Evolutionary conservation across 768 basidiomycete species (phyloP), one percentile per base, ranked within the genome.

Genomic region (Tylopilus rubrobrunneus): DNA sequence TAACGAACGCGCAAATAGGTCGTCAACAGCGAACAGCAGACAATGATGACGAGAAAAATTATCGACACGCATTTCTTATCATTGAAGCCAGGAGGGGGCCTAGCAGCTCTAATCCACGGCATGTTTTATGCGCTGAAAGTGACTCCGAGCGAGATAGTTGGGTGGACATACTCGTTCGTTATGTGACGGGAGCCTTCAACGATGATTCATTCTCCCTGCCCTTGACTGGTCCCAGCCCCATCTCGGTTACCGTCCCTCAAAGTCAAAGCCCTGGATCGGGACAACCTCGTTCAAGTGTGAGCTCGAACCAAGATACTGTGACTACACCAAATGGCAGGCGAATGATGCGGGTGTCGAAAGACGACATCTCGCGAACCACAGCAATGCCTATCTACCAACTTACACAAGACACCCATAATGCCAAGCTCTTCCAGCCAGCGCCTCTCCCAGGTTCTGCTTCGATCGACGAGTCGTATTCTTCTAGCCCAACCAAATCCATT

Each of bases 71-170:
- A 1, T 98, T 99, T 73, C 83, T 99, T 57, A 91, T 99, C 63
- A 92, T 98, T 56, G 95, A 97, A 69, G 84, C 84, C 19, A 89
- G 84, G 71, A 87, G 82, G 58, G 83, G 79, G 3, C 83, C 87
- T 2, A 80, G 81, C 33, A 86, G 84, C 17, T 78, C 82, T 45
- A 83, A 82, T 62, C 77, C 87, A 29, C 83, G 92, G 17, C 96
- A 98, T 66, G 95, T 99, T 39, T 76, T 99, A 5, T 98, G 97
- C 65, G 97, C 97, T 0, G 93, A 97, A 72, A 97, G 92, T 66
- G 97, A 99, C 71, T 74, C 78, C 42, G 94, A 96, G 66, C 80
- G 97, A 43, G 97, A 99, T 67, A 81, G 77, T 52, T 99, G 97
- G 97, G 94, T 99, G 27, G 87, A 92, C 53, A 85, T 92, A 56